Evolutionary conservation across 208 protist species (phyloP).

Genomic region (Trypanosoma scelopori): DNA sequence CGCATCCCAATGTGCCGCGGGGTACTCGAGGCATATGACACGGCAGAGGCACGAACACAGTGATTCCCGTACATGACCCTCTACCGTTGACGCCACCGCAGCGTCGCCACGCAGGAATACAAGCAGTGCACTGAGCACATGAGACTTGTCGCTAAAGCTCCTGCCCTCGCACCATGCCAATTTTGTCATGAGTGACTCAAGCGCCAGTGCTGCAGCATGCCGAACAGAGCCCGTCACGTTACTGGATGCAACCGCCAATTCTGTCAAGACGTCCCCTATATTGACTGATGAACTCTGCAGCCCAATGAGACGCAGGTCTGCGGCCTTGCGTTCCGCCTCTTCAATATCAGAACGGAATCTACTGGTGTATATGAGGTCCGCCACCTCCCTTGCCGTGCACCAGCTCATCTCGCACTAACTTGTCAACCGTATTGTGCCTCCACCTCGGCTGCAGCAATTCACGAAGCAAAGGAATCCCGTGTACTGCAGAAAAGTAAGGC

Average conservation of each 20-base stretch:
- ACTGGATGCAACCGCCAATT: constrained; percentile 28
- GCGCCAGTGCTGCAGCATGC: constrained; percentile 45
- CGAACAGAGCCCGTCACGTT: constrained; percentile 26
- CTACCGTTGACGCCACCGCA: not conserved
- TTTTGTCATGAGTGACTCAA: constrained; percentile 42
- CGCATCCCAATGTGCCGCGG: constrained; percentile 33
- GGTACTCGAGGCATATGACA: constrained; percentile 46
- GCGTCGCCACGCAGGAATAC: constrained; percentile 8
- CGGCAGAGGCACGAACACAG: constrained; percentile 31
- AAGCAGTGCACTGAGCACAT: constrained; percentile 26
- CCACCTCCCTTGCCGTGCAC: constrained; percentile 40
- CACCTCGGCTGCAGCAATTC: too few species aligned
- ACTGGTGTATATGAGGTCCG: constrained; percentile 28
- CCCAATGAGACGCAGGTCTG: constrained; percentile 38
- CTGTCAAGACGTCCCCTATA: constrained; percentile 49
- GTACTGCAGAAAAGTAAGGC: too few species aligned
- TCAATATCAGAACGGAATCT: constrained; percentile 32
- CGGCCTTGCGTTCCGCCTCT: constrained; percentile 31
- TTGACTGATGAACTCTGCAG: constrained; percentile 44
- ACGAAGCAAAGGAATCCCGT: too few species aligned
- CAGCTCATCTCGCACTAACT: constrained; percentile 38
- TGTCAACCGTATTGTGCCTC: too few species aligned
- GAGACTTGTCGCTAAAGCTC: constrained; percentile 48
- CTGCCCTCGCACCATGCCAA: constrained; percentile 36
- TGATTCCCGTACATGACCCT: constrained; percentile 25